Evolutionary conservation across 441 rosid genomes (phyloP).

Genomic region (Populus hybrid): DNA sequence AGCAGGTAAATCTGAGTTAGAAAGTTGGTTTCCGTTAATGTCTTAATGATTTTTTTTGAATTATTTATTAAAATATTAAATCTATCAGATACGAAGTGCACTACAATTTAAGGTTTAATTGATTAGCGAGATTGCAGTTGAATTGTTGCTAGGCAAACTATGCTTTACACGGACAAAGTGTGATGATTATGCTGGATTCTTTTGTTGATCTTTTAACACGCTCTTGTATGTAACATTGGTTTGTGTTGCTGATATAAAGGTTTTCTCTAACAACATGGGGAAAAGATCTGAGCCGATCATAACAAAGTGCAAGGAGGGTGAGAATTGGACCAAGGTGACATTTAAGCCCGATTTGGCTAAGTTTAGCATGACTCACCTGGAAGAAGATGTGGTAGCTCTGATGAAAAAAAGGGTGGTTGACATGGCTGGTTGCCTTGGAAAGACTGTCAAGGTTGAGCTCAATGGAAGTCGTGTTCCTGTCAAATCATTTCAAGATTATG

Average conservation of each 20-base stretch:
- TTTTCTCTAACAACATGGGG: conserved; percentile 85
- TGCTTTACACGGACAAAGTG: background rate
- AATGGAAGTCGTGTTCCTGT: conserved; percentile 72
- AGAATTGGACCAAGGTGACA: conserved; percentile 91
- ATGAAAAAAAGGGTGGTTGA: conserved; percentile 91
- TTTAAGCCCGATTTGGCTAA: conserved; percentile 82
- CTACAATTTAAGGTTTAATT: background rate
- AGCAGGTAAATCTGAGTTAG: conserved; percentile 53
- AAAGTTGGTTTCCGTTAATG: background rate
- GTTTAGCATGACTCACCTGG: conserved; percentile 74
- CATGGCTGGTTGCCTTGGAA: conserved; percentile 94
- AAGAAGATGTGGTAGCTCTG: conserved; percentile 86
- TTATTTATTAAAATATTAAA: background rate
- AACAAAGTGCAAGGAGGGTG: conserved; percentile 58
- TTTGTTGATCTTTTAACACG: background rate
- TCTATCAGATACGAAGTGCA: background rate
- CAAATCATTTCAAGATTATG: conserved; percentile 73
- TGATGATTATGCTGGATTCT: background rate
- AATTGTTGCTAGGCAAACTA: background rate
- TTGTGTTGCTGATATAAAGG: conserved; percentile 37
- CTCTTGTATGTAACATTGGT: background rate
- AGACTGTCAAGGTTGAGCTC: conserved; percentile 85
- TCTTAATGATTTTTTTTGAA: background rate
- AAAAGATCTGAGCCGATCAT: conserved; percentile 62
- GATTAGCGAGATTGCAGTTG: background rate